Base-by-base conservation (phyloP, 768 basidiomycete species). In the Mycena pura region DNA sequence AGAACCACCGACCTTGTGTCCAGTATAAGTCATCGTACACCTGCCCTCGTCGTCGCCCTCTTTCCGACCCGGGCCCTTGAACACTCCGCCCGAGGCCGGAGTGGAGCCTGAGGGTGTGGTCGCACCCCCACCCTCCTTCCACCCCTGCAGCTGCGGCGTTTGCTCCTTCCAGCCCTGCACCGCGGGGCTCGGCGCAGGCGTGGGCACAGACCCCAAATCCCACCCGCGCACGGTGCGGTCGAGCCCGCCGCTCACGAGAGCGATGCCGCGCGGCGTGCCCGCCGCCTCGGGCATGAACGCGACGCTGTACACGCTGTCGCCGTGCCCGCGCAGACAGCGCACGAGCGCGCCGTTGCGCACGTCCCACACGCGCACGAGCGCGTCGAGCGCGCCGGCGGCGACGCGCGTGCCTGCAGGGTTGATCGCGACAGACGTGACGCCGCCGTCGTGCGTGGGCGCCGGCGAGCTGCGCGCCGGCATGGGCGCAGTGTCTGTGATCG, bases 11-110 rank as follows among this genome's bases (percentile, higher is more conserved):
- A 74, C 94, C 89, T 95, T 96, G 75, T 96, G 96, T 11, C 95
- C 96, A 55, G 84, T 87, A 68, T 96, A 90, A 68, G 93, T 92
- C 84, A 92, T 91, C 68, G 86, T 87, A 71, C 91, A 93, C 57
- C 76, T 74, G 43, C 79, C 78, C 56, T 67, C 22, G 61, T 63
- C 62, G 24, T 62, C 91, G 80, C 57, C 93, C 78, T 79, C 93
- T 89, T 79, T 92, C 60, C 60, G 56, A n/a, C n/a, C n/a, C n/a
- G n/a, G n/a, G 14, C 56, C 64, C 40, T 62, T 63, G 21, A 45
- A 48, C 40, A 27, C 36, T 7, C 17, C 17, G 3, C 48, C 48
- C 14, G 60, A 45, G 3, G 31, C 31, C 21, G 46, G 28, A 14
- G n/a, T 31, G 11, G 41, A 1, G 29, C 36, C 22, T 34, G 34